Evolutionary conservation across 345 rosid genomes (phyloP), one percentile per base, ranked within the genome.

Genomic region (Pelargonium nanum): DNA sequence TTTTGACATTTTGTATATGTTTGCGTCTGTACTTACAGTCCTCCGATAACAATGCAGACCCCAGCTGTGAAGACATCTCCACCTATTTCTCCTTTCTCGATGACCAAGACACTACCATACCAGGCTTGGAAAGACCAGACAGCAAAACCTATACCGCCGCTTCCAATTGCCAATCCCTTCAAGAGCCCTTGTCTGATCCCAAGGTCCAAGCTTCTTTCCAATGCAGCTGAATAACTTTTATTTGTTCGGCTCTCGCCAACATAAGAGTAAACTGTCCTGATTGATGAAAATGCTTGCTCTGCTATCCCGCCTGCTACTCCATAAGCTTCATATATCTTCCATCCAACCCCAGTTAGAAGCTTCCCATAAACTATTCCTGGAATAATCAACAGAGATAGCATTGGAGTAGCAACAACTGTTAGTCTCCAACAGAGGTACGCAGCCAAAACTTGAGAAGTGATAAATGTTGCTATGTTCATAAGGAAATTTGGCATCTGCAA

Each of bases 51-150:
- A 6, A 66, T 66, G 54, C 67, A 56, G 8, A 66, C 62, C 48
- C 71, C 74, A 10, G 71, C 68, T 2, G 7, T 4, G 55, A 74
- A 69, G 30, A 74, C 59, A 48, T 44, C 32, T 0, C 70, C 62
- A 5, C 73, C 77, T 65, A 52, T 65, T 9, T 55, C 66, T 19
- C 61, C 54, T 24, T 69, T 61, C 1, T 24, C n/a, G 20, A 30
- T 48, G 58, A 73, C 67, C 67, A 73, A 62, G 34, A 40, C 51
- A 53, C 77, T 65, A 0, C 70, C 68, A 4, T 58, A 55, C 70
- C 71, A 69, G 4, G 53, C 77, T 44, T 58, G 77, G 19, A 74
- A 44, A 2, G 77, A 62, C 77, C 77, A 62, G 12, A 69, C 62
- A 10, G 62, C 68, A 51, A 50, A 74, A 0, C 71, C 48, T 4